Evolutionary conservation across 2,329 filamentous ascomycete species (phyloP).

Genomic region (Botrytis elliptica): DNA sequence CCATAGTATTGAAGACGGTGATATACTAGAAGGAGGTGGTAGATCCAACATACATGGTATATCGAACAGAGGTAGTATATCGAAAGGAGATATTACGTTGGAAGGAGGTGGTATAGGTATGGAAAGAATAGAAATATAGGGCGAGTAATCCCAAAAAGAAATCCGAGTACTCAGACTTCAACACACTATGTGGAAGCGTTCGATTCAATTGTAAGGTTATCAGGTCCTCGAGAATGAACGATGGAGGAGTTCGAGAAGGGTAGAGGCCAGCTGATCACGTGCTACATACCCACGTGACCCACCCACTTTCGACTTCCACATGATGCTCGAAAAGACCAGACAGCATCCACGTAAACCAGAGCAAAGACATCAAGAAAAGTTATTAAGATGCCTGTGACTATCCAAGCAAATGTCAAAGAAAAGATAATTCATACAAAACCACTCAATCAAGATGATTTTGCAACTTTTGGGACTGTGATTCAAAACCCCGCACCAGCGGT

Average conservation of each 20-base stretch:
- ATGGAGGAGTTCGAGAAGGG: neutral
- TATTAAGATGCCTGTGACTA: conserved; percentile 29
- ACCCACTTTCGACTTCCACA: conserved; percentile 6
- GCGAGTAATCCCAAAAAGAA: accelerated
- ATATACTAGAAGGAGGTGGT: neutral
- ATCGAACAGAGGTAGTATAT: neutral
- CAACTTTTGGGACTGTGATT: conserved; percentile 80
- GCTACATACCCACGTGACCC: accelerated
- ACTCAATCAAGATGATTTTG: conserved; percentile 69
- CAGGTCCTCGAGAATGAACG: neutral
- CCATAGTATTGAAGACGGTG: neutral
- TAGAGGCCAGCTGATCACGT: neutral
- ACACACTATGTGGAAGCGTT: neutral
- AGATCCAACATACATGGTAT: neutral
- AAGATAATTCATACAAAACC: conserved; percentile 55
- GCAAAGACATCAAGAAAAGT: neutral
- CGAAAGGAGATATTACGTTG: neutral
- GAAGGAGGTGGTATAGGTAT: neutral
- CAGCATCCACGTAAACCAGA: neutral
- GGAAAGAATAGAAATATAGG: neutral
- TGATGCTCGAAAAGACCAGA: neutral
- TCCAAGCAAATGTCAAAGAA: conserved; percentile 18
- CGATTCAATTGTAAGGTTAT: neutral
- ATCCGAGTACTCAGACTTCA: neutral
- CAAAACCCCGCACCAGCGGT: conserved; percentile 65